Base-by-base conservation (phyloP, 2,329 filamentous ascomycete genomes). In the Bipolaris oryzae region DNA sequence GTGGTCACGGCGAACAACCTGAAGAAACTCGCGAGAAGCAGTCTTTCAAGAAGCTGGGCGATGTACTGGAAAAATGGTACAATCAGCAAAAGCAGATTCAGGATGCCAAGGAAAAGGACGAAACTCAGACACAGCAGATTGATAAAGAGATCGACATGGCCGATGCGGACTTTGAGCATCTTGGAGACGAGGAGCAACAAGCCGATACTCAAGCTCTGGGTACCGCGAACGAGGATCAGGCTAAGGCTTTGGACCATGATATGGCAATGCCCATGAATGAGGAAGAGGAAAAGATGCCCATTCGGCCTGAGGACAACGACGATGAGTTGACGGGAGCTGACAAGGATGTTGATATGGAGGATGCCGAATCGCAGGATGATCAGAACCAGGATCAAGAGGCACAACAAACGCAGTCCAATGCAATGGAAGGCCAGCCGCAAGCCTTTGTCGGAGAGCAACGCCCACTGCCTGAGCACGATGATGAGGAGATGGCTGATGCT, bases 151-250 rank as follows among this genome's bases (percentile, higher is more conserved):
- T 87, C n/a, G 88, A 95, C 60, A 89, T 91, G 82, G 82, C 85
- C 9, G 84, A 89, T 70, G 86, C 85, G n/a, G 92, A 97, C 71
- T 97, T 97, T 71, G 92, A 98, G 78, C 95, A 99, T 77, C 81
- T 98, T 3, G 89, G 89, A 58, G 87, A 97, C 63, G 91, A 97
- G 58, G 85, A 95, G 28, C 85, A 88, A 25, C 84, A 88, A 51
- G 86, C 89, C n/a, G 93, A 97, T 73, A 88, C 92, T 1, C 95
- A 99, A 77, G 95, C 95, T 13, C 84, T 99, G 70, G 96, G 95
- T 33, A 89, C 90, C 37, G 91, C 94, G 5, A 90, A 87, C 10
- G 89, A 96, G 61, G 94, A 99, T 23, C 91, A 97, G 74, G 90
- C 90, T 2, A 88, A 88, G 64, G 88, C 90, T 6, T 84, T 99